phyloP scores from a whole-genome alignment of 257 asterid genomes.

The Lithospermum erythrorhizon region DNA sequence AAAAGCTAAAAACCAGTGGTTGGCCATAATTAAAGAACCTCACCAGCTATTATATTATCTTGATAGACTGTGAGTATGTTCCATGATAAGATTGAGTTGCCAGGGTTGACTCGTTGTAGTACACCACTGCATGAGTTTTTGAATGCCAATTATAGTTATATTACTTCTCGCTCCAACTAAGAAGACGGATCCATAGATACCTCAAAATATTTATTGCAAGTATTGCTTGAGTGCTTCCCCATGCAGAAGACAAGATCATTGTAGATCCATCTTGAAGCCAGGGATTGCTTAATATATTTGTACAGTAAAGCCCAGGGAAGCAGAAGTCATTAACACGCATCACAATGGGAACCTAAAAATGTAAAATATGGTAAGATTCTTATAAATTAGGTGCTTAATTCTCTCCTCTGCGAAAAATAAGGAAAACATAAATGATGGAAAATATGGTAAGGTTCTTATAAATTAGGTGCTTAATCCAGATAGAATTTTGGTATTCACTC shows the following conservation, averaged over 20 bases:
- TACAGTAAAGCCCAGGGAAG: constrained; percentile 75
- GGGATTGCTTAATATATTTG: constrained; percentile 39
- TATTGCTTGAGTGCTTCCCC: constrained; percentile 69
- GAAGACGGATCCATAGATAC: constrained; percentile 21
- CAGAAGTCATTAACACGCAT: constrained; percentile 65
- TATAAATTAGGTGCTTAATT: no score
- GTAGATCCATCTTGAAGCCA: constrained; percentile 92
- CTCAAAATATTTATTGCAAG: constrained; percentile 58
- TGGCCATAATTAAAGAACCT: not conserved
- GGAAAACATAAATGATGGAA: no score
- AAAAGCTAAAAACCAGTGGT: no score
- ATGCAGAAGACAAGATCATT: constrained; percentile 52
- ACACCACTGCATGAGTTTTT: constrained; percentile 41
- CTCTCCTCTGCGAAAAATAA: no score
- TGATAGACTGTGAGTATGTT: constrained; percentile 56
- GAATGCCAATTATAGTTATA: not conserved
- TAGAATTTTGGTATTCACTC: no score
- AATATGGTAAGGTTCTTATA: no score
- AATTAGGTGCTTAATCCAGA: no score
- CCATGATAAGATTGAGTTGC: constrained; percentile 58
- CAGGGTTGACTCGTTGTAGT: constrained; percentile 58
- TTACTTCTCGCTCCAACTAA: not conserved
- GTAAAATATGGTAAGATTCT: not conserved
- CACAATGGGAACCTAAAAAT: constrained; percentile 61
- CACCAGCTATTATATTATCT: constrained; percentile 63